Conservation (phyloP, 2,329 filamentous ascomycete genomes). For the Teratosphaeriaceae sp. region DNA sequence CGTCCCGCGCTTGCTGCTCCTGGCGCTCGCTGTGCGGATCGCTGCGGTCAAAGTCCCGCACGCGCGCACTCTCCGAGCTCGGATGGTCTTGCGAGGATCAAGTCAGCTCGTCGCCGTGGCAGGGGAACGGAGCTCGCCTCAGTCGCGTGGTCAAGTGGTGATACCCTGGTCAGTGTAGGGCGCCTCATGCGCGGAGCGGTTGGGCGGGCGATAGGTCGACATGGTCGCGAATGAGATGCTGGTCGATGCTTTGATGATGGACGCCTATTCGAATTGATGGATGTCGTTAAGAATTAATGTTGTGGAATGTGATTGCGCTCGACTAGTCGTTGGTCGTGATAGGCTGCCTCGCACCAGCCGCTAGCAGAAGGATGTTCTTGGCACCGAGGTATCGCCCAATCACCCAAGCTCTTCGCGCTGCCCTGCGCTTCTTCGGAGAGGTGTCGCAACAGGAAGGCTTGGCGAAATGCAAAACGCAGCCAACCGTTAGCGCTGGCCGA, state of each 20-base stretch:
- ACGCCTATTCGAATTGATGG: background rate
- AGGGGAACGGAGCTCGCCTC: slow-evolving; percentile 3
- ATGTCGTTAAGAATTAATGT: background rate
- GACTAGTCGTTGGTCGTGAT: no score
- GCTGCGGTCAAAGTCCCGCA: no score
- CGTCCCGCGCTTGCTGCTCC: background rate
- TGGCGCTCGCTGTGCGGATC: background rate
- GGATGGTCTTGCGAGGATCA: slow-evolving; percentile 9
- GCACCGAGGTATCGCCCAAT: no score
- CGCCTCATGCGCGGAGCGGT: background rate
- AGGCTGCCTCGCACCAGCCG: no score
- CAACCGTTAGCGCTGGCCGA: no score
- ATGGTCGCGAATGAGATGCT: slow-evolving; percentile 5
- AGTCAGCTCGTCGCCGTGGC: slow-evolving; percentile 12
- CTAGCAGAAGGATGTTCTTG: no score
- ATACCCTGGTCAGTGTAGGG: background rate
- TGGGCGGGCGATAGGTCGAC: slow-evolving; percentile 11
- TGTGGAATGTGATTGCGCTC: background rate
- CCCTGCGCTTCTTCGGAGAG: no score
- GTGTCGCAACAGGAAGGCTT: no score
- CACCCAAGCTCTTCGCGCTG: no score
- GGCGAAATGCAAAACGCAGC: no score
- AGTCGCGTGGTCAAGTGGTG: background rate
- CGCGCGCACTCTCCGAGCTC: background rate
- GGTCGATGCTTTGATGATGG: background rate